A percentile compares a stretch with the other conserved stretches of the same genome.
Evolutionary conservation across 1,284 basidiomycete species (phyloP).

Genomic region (Irpex sp.): DNA sequence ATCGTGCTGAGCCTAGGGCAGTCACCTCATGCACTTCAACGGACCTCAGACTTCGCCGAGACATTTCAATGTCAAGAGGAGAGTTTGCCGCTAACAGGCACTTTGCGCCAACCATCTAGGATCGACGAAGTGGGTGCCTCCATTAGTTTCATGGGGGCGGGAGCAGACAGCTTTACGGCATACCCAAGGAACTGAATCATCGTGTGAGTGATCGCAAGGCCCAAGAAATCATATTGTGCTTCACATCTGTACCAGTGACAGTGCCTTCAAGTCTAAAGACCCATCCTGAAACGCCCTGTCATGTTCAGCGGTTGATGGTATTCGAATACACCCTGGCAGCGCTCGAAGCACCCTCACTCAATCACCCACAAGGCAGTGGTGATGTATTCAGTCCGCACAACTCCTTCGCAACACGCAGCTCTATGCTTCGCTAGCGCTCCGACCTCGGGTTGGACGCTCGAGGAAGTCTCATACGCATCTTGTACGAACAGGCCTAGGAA

Average conservation of each 20-base stretch:
- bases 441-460: background rate
- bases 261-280: background rate
- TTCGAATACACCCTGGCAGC: background rate
- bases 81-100: background rate
- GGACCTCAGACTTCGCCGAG: background rate
- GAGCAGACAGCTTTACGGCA: background rate
- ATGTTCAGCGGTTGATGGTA: background rate
- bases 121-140: background rate
- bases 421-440: conserved; percentile 5
- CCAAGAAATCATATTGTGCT: background rate
- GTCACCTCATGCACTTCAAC: background rate
- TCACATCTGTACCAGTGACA: background rate
- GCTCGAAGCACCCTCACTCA: background rate
- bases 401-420: background rate
- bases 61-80: background rate
- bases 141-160: background rate
- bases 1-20: background rate
- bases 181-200: background rate
- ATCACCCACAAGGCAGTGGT: background rate
- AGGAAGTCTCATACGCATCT: background rate
- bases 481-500: background rate
- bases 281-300: background rate
- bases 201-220: background rate
- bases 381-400: background rate
- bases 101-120: background rate